Base-by-base conservation (phyloP, 2,329 filamentous ascomycete genomes). In the Colletotrichum graminicola region DNA sequence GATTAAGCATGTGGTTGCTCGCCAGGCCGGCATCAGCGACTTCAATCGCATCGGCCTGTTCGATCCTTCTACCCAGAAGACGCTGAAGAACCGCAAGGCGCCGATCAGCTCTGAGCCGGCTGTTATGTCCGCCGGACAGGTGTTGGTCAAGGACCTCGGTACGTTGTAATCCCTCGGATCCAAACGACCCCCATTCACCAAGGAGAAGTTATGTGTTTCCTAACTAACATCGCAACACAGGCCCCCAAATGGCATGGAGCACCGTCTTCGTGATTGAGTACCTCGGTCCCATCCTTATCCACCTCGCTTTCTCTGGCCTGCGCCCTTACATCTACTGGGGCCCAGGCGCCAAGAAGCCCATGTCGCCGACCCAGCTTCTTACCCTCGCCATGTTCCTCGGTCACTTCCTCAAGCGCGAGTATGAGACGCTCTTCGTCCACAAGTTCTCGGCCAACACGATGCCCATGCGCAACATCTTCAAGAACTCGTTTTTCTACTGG, bases 401-500 rank as follows among this genome's bases (percentile, higher is more conserved):
- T 16, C 96, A 99, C 86, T 99, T 98, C 82, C 75, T 93, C 80
- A 99, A 99, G 88, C 94, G 96, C 79, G 96, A 99, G 85, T 87
- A 94, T 75, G 96, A 99, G 85, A 98, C 96, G 0, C 79, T 97
- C 73, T 97, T 96, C 80, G 89, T 99, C 73, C 96, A 99, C 87
- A 94, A 94, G 80, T 99, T 99, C 87, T 95, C 94, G 67, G 90
- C 92, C 73, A 94, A 93, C 78, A 99, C 96, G 60, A 99, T 99
- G 96, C 96, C 96, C 23, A 88, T 89, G 70, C 84, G 83, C 79
- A 97, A 97, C 86, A 94, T 99, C 79, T 92, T 98, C 89, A 96
- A 95, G 84, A 99, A 99, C 88, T 94, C 92, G 75, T 89, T 89
- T 75, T 95, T 98, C 86, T 99, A 99, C 89, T 99, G 96, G 96